phyloP scores from a whole-genome alignment of 73 alveolate genomes.

The Breviolum minutum region DNA sequence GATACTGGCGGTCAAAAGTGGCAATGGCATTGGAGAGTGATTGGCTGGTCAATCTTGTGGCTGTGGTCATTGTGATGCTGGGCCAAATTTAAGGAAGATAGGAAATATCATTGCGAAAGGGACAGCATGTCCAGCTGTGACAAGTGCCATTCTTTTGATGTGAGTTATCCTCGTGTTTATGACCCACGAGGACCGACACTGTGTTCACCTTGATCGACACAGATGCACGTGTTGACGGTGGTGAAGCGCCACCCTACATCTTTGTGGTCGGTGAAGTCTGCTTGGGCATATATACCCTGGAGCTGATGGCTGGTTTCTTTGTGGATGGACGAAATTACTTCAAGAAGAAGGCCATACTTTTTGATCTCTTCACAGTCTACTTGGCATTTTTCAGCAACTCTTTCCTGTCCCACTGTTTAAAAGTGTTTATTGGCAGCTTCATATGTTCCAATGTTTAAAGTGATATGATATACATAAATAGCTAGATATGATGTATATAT shows the following conservation, averaged over 20 bases:
- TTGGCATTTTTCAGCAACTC: neutral
- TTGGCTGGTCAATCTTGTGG: neutral
- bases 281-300: constrained; percentile 20
- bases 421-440: neutral
- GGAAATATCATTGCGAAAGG: no score
- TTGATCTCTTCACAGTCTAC: constrained; percentile 7
- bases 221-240: constrained; percentile 5
- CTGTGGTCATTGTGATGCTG: neutral
- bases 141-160: neutral
- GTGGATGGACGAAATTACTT: neutral
- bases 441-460: no score
- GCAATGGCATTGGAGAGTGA: neutral
- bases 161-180: neutral
- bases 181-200: constrained; percentile 8
- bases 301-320: neutral
- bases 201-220: constrained; percentile 4
- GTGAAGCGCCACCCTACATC: neutral
- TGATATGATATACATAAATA: no score
- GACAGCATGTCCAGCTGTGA: no score
- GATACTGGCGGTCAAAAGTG: neutral
- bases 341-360: neutral
- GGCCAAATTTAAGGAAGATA: neutral
- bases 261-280: neutral
- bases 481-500: no score
- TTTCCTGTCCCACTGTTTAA: neutral